These are phyloP conservation scores for Anisogramma anomala DNA, from an alignment of 2,329 filamentous ascomycete genomes.

Conservation along the genomic window DNA sequence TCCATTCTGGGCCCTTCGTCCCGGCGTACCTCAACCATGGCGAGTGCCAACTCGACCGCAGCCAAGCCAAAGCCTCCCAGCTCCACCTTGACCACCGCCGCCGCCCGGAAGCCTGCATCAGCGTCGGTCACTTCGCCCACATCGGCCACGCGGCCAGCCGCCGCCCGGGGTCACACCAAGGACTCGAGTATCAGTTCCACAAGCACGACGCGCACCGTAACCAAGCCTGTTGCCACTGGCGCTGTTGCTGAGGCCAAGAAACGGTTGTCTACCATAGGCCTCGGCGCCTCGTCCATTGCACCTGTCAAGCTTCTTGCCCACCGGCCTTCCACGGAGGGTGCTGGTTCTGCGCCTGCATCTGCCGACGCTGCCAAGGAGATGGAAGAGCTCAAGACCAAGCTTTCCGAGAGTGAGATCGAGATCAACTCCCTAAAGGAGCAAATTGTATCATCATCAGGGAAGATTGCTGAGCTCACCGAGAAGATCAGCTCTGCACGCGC, in stretches of 20 bases:
- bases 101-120: constrained; percentile 26
- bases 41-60: constrained; percentile 18
- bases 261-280: constrained; percentile 39
- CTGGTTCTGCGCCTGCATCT: constrained; percentile 26
- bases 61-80: constrained; percentile 17
- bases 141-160: constrained; percentile 20
- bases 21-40: constrained; percentile 24
- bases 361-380: constrained; percentile 41
- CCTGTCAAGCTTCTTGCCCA: constrained; percentile 31
- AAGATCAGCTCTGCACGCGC: constrained; percentile 30
- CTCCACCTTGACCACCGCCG: constrained; percentile 22
- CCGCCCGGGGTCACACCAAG: constrained; percentile 24
- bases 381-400: constrained; percentile 48
- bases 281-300: constrained; percentile 27
- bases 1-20: constrained; percentile 16
- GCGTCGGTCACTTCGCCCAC: constrained; percentile 25
- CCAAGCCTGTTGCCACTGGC: constrained; percentile 26
- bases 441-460: constrained; percentile 43
- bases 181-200: constrained; percentile 14
- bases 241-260: constrained; percentile 42
- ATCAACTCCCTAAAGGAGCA: constrained; percentile 46
- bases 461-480: constrained; percentile 41
- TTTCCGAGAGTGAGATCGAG: constrained; percentile 45
- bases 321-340: constrained; percentile 20
- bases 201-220: constrained; percentile 21